Percentiles rank a stretch among this genome's conserved stretches.
Evolutionary conservation across 306 rosid genomes (phyloP).

Genomic region (Spatholobus suberectus): DNA sequence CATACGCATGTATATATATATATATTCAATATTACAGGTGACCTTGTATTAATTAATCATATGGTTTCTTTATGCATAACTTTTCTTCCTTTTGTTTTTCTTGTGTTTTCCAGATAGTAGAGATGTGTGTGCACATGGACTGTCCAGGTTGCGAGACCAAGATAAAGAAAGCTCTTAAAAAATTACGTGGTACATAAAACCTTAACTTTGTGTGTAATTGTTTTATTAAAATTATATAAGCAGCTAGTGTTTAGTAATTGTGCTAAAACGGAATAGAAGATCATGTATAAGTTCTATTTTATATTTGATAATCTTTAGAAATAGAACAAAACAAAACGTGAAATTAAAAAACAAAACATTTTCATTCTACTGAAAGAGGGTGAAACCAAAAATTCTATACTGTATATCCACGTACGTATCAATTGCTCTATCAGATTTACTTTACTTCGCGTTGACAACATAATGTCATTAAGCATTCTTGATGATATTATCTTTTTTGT

Average conservation of each 20-base stretch:
- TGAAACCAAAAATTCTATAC: too few species aligned
- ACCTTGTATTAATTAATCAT: background rate
- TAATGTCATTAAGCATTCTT: too few species aligned
- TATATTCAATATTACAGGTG: background rate
- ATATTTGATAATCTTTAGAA: too few species aligned
- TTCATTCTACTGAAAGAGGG: too few species aligned
- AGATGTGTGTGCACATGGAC: slow-evolving; percentile 72
- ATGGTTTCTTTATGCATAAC: background rate
- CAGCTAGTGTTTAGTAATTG: background rate
- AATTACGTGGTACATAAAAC: slow-evolving; percentile 50
- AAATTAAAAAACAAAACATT: too few species aligned
- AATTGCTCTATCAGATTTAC: too few species aligned
- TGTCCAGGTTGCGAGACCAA: slow-evolving; percentile 73
- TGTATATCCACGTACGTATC: too few species aligned
- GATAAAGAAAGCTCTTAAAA: slow-evolving; percentile 65
- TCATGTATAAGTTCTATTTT: background rate
- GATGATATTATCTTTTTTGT: too few species aligned
- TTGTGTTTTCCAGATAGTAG: slow-evolving; percentile 55
- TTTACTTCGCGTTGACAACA: too few species aligned
- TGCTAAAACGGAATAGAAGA: background rate
- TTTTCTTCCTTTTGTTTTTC: background rate
- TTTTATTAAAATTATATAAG: background rate
- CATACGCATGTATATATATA: background rate
- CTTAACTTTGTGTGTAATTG: background rate
- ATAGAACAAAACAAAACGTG: too few species aligned